phyloP scores from a whole-genome alignment of 1,284 basidiomycete species.

The Moesziomyces antarcticus region DNA sequence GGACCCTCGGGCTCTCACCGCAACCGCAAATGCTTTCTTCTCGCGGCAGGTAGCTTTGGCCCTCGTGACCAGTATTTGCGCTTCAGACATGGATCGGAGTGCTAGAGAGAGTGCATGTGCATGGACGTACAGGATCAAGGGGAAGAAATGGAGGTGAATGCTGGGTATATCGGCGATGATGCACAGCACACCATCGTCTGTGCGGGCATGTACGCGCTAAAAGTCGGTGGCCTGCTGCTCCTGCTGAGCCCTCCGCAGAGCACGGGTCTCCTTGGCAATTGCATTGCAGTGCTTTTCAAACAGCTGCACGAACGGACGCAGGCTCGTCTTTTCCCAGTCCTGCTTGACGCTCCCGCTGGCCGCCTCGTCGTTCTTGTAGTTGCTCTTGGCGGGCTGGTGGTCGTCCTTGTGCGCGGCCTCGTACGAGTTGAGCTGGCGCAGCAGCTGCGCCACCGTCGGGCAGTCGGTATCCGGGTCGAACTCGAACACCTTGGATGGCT shows the following conservation, averaged over 20 bases:
- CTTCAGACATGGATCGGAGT: not conserved
- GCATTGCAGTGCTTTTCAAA: conserved; percentile 77
- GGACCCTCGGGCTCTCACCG: no score
- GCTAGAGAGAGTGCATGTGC: not conserved
- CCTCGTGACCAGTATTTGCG: no score
- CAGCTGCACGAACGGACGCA: conserved; percentile 90
- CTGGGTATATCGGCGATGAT: conserved; percentile 6
- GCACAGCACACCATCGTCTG: not conserved
- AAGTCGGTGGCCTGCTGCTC: conserved; percentile 45
- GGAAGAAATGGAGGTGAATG: not conserved
- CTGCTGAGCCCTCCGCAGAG: conserved; percentile 29
- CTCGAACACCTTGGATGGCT: conserved; percentile 79
- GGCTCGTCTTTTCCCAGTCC: conserved; percentile 73
- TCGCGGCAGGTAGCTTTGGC: no score
- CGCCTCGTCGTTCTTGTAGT: conserved; percentile 50
- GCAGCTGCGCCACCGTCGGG: conserved; percentile 84
- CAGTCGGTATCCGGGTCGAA: conserved; percentile 84
- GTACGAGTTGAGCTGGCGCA: conserved; percentile 79
- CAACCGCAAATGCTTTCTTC: no score
- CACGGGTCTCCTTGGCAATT: conserved; percentile 41
- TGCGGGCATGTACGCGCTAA: not conserved
- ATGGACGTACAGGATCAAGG: not conserved
- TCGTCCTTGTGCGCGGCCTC: conserved; percentile 67
- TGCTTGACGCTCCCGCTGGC: conserved; percentile 42
- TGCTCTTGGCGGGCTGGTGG: conserved; percentile 30